Evolutionary conservation across 495 filamentous ascomycete genomes (phyloP), one percentile per base, ranked within the genome.

Genomic region (Clohesyomyces aquaticus): DNA sequence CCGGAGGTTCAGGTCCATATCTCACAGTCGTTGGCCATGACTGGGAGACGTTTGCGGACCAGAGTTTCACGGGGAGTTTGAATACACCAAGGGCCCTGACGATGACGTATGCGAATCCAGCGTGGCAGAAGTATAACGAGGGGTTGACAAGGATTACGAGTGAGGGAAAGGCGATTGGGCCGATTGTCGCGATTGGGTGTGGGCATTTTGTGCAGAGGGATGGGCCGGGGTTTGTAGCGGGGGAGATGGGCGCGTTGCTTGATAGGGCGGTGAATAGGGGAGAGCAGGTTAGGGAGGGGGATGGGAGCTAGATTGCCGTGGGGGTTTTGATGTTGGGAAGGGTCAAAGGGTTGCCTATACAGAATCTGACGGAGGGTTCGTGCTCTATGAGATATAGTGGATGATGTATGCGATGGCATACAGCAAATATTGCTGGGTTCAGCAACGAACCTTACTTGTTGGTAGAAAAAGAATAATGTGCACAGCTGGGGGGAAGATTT

Each of bases 191-290:
- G 0, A 74, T 75, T 12, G 75, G 75, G 0, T 83, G 83, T 43
- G 84, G 85, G 0, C 84, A 88, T 69, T 88, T 88, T 66, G 78
- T 88, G 29, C 85, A 87, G 66, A 81, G 71, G 64, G 85, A 88
- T 64, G 78, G 83, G 58, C 85, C 85, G 19, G 69, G 47, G n/a
- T 78, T 86, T 66, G 85, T 88, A 16, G 79, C 77, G 0, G 68
- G 66, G 32, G 78, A 85, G 65, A 68, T 81, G n/a, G 64, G 68
- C 50, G 69, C 66, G 3, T 47, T 68, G 52, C 41, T 68, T 46
- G 65, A 65, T 57, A 21, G 67, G 18, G 50, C 55, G 9, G 55
- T 54, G 11, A 66, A 59, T 54, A 4, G 63, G 47, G 56, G 32
- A 9, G 63, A 59, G 14, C 63, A 66, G 63, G 19, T 59, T 4